Evolutionary conservation across 108 stramenopile genomes (phyloP), one percentile per base, ranked within the genome.

Genomic region (Bacterosira constricta): DNA sequence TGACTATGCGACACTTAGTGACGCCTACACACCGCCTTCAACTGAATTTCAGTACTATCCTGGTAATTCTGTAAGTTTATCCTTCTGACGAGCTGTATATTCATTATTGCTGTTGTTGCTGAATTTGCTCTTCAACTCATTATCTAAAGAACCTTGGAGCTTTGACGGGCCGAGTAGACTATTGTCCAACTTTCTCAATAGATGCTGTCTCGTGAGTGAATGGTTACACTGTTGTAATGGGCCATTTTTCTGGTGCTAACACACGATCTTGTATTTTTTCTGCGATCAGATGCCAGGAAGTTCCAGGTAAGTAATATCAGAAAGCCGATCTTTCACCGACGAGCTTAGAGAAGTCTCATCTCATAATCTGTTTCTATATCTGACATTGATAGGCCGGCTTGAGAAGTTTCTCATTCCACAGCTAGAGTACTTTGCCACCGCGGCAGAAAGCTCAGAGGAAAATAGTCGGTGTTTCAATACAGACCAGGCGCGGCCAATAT

Each of bases 391-490:
- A n/a, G n/a, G n/a, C n/a, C n/a, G n/a, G n/a, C n/a, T 49, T 6
- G 47, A 49, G 47, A 13, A 49, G 20, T 11, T 49, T 13, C 20
- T 49, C 15, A 13, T 49, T 13, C 47, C 47, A 5, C 55, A 56
- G 32, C 32, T 34, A n/a, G 55, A 30, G 29, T 34, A 30, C 27
- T 56, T 56, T 56, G 55, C 55, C 4, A 6, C 5, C 8, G 8
- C 4, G 5, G 55, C 15, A 13, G 55, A 56, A 56, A 20, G 26
- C 12, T 56, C 32, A 6, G 55, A 9, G 29, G 13, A 56, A 11
- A 34, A 25, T 34, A n/a, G 26, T 34, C 55, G 55, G 6, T 56
- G 55, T 26, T 56, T 56, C 55, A 34, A 56, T 26, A 56, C 55
- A 10, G 32, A 56, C 23, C 6, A 12, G 4, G 23, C 29, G 12